A percentile compares a stretch with the other conserved stretches of the same genome.
Evolutionary conservation across 2,329 filamentous ascomycete genomes (phyloP).

Genomic region (Aspergillus sp.): DNA sequence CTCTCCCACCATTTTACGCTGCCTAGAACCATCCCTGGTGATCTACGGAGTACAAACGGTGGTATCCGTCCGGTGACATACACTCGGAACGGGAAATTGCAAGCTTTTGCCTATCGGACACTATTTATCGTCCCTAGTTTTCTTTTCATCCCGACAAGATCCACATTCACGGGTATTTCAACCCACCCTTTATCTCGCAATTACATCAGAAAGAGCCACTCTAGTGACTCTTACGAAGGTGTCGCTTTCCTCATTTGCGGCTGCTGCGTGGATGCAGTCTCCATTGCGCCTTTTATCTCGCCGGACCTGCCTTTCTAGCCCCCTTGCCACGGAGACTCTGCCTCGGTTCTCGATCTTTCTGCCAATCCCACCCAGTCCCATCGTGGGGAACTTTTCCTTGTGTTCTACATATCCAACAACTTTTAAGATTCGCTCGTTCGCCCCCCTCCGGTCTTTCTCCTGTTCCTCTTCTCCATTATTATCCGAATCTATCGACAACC

Average conservation of each 20-base stretch:
- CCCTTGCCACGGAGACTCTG: slow-evolving; percentile 18
- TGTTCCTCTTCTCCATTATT: slow-evolving; percentile 14
- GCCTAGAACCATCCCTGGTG: neutral
- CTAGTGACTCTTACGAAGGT: neutral
- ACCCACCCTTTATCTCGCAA: slow-evolving; percentile 13
- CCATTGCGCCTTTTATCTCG: slow-evolving; percentile 15
- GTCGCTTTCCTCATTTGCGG: slow-evolving; percentile 2
- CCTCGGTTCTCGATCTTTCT: slow-evolving; percentile 28
- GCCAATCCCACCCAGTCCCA: slow-evolving; percentile 19
- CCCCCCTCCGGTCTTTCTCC: slow-evolving; percentile 8
- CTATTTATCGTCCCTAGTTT: neutral
- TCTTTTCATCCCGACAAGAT: slow-evolving; percentile 11
- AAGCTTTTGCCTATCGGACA: neutral
- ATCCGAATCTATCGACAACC: neutral
- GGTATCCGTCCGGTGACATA: neutral
- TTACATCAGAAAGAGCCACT: slow-evolving; percentile 17
- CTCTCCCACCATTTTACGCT: neutral
- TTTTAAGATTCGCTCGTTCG: slow-evolving; percentile 17
- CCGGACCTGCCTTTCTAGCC: slow-evolving; percentile 24
- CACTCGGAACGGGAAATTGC: neutral
- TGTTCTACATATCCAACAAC: slow-evolving; percentile 14
- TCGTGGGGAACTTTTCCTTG: slow-evolving; percentile 7
- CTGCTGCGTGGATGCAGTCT: slow-evolving; percentile 16
- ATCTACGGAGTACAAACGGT: neutral
- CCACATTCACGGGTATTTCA: slow-evolving; percentile 19